These are phyloP conservation scores for Chlorella variabilis DNA, from an alignment of 163 green algal species.

Conservation along the genomic window DNA sequence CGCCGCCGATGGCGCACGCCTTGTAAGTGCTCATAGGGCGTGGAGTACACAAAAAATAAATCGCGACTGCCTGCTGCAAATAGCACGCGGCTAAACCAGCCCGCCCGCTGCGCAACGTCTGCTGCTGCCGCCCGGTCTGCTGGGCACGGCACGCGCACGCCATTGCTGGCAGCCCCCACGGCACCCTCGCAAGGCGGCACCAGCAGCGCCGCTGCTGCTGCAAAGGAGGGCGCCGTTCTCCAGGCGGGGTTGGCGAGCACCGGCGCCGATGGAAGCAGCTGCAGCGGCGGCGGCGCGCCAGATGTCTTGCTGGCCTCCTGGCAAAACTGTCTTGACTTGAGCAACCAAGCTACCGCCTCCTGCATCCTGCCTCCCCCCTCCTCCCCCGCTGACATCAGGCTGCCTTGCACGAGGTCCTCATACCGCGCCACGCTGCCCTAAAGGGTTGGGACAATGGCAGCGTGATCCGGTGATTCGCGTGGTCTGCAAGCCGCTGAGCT, in stretches of 20 bases:
- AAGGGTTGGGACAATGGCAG: too few relatives aligned
- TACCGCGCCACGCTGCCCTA: too few relatives aligned
- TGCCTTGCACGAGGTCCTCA: too few relatives aligned
- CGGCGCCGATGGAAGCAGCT: background rate
- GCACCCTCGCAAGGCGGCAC: background rate
- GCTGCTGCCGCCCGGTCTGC: background rate
- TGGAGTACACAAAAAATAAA: background rate
- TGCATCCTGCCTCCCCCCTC: background rate
- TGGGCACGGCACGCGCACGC: too few relatives aligned
- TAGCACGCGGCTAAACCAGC: background rate
- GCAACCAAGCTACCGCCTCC: background rate
- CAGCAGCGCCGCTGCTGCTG: conserved; percentile 16
- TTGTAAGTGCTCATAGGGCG: background rate
- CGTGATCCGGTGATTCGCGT: too few relatives aligned
- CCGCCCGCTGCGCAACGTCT: background rate
- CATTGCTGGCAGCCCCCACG: background rate
- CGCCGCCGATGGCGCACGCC: background rate
- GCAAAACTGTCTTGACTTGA: background rate
- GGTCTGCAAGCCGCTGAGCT: too few relatives aligned
- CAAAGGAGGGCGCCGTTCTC: background rate
- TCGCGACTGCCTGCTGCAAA: background rate
- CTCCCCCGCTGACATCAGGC: too few relatives aligned
- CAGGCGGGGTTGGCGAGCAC: background rate
- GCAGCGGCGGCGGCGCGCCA: background rate
- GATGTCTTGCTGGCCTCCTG: background rate